Evolutionary conservation across 2,329 filamentous ascomycete genomes (phyloP).

Genomic region (Juglanconis sp.): DNA sequence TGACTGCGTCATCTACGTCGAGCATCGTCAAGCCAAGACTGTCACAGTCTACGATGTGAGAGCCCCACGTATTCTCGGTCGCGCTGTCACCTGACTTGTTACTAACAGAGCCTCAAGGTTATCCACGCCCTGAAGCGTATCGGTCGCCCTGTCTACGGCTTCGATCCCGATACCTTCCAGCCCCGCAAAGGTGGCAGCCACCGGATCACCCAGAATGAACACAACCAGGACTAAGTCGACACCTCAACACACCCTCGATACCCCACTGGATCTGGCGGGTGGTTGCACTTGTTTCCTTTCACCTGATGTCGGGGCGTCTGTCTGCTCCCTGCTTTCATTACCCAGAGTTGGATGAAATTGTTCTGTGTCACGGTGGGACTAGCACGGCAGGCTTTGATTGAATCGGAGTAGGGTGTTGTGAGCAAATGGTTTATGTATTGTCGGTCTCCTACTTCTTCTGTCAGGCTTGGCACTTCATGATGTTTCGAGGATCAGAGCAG

Average conservation of each 20-base stretch:
- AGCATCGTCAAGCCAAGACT: conserved; percentile 58
- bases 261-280: too few relatives aligned
- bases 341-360: neutral
- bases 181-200: conserved; percentile 6
- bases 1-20: conserved; percentile 47
- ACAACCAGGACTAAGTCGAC: neutral
- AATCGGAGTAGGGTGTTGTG: neutral
- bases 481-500: neutral
- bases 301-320: neutral
- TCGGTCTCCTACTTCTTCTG: neutral
- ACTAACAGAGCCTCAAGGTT: conserved; percentile 39
- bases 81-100: too few relatives aligned
- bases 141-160: conserved; percentile 56
- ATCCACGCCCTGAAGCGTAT: conserved; percentile 46
- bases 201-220: neutral
- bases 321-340: neutral
- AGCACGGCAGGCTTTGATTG: neutral
- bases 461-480: neutral
- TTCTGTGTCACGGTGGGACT: neutral
- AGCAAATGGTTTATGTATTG: neutral
- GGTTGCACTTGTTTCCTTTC: neutral
- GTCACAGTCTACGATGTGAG: conserved; percentile 60
- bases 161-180: conserved; percentile 42
- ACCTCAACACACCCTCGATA: too few relatives aligned
- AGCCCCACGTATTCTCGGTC: conserved; percentile 7